phyloP scores from a whole-genome alignment of 192 early-diverging fungal genomes.

The Entomortierella beljakovae region DNA sequence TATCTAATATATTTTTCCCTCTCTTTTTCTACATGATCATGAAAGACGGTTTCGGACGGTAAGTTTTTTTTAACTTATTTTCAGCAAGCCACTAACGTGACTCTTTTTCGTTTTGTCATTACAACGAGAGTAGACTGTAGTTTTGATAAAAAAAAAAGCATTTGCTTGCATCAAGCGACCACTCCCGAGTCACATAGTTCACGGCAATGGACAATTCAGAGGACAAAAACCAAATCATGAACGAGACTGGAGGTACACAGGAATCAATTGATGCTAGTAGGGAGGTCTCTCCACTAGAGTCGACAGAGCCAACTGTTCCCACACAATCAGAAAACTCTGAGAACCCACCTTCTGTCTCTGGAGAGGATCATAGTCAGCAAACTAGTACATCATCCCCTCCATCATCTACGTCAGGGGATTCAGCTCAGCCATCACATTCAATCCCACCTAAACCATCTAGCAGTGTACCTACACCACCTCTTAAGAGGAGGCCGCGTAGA shows the following conservation, averaged over 20 bases:
- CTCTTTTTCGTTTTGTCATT: too few relatives aligned
- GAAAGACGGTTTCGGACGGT: too few relatives aligned
- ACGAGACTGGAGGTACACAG: neutral
- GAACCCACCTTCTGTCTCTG: neutral
- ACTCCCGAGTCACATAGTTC: neutral
- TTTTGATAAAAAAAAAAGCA: neutral
- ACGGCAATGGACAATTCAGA: neutral
- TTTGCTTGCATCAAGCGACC: neutral
- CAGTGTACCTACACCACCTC: constrained; percentile 16
- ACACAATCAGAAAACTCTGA: constrained; percentile 15
- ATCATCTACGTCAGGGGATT: constrained; percentile 1
- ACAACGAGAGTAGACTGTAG: too few relatives aligned
- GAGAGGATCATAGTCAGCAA: neutral
- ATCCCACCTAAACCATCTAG: constrained; percentile 3
- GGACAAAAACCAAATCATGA: neutral
- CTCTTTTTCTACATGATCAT: too few relatives aligned
- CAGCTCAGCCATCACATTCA: constrained; percentile 7
- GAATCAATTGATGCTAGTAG: neutral
- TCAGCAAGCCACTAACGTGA: too few relatives aligned
- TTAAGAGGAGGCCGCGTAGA: constrained; percentile 42
- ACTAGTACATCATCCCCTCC: neutral
- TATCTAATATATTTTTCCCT: too few relatives aligned
- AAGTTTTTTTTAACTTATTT: too few relatives aligned
- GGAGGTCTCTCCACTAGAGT: neutral
- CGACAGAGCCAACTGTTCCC: constrained; percentile 5